phyloP scores from a whole-genome alignment of 306 rosid genomes.

The Malus sylvestris region DNA sequence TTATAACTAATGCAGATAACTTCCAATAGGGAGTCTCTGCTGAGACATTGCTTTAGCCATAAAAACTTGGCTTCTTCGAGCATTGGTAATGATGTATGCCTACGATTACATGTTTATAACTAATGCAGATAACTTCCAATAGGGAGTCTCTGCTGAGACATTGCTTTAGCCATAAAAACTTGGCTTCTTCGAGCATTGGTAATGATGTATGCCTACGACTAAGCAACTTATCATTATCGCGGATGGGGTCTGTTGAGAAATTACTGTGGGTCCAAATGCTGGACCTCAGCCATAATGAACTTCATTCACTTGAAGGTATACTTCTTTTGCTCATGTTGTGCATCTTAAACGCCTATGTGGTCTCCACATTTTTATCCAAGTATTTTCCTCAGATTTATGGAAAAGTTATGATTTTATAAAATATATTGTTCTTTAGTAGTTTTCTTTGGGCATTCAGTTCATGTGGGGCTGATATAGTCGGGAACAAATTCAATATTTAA shows the following conservation, averaged over 20 bases:
- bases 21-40: constrained; percentile 49
- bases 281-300: constrained; percentile 83
- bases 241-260: constrained; percentile 58
- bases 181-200: constrained; percentile 20
- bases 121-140: constrained; percentile 55
- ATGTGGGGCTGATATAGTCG: not conserved
- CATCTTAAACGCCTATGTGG: not conserved
- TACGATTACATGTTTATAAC: constrained; percentile 27
- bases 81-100: constrained; percentile 32
- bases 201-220: constrained; percentile 47
- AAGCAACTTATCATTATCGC: constrained; percentile 62
- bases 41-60: constrained; percentile 43
- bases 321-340: constrained; percentile 3
- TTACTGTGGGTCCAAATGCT: constrained; percentile 81
- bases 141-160: constrained; percentile 52
- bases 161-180: constrained; percentile 38
- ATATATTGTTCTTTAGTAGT: not conserved
- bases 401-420: not conserved
- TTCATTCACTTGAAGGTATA: constrained; percentile 71
- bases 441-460: not conserved
- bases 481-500: too few relatives aligned
- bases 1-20: constrained; percentile 50
- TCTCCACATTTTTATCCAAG: not conserved
- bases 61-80: constrained; percentile 27
- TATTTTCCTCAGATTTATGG: not conserved